Base-by-base conservation (phyloP, 2,329 filamentous ascomycete genomes). In the Stenocarpella maydis region DNA sequence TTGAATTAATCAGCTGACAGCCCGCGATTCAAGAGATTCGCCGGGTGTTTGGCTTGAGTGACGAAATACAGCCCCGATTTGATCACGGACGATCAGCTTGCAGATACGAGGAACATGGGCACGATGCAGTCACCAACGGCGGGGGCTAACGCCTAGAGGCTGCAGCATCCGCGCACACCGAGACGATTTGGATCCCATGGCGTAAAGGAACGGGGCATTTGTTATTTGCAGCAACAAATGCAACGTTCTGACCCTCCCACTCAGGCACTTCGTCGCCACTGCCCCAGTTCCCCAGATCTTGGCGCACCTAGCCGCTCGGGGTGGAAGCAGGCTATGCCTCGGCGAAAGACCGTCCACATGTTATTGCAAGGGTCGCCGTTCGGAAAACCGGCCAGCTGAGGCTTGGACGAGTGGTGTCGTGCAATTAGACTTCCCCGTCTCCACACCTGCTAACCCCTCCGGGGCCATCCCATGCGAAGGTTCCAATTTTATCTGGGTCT, bases 211-310 rank as follows among this genome's bases (percentile, higher is more conserved):
- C 19, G 58, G 43, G 37, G 28, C 26, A 63, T 47, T 63, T 43
- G 58, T 63, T 43, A 49, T 63, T 28, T 37, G 28, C 19, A 49
- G 58, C 58, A 63, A 24, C 58, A 63, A n/a, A 49, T 63, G 19
- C 6, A 6, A 41, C 58, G 26, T 34, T 63, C 58, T 43, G 41
- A 63, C 58, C 41, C 58, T 63, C 58, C 34, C 34, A 37, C 34
- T 37, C 34, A 4, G 4, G 4, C 55, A 47, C 28, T 26, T 10
- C 41, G 28, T 49, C n/a, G 58, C 58, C 58, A 47, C 41, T 49
- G 37, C 58, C 58, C 58, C 58, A 63, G 49, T 63, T 49, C 58
- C 58, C 58, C 58, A 63, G 58, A 49, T 63, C 58, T 63, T 63
- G 58, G 58, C 58, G 58, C 28, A 37, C n/a, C 58, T 49, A 34